Base-by-base conservation (phyloP, 306 rosid genomes). In the Macrotyloma uniflorum region DNA sequence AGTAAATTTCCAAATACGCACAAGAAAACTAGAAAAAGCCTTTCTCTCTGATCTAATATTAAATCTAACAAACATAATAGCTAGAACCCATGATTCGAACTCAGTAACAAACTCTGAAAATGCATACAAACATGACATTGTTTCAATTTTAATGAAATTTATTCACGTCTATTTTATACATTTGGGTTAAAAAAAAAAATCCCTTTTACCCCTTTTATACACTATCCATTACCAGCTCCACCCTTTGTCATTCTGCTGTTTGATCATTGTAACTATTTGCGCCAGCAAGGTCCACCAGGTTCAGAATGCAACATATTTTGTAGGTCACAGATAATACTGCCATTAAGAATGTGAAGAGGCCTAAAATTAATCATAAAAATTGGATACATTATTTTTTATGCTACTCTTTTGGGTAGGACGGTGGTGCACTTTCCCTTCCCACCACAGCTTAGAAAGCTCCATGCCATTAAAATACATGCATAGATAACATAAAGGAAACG, bases 231-330 rank as follows among this genome's bases (percentile, higher is more conserved):
- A 36, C 59, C 58, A 67, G 23, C 54, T 73, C 70, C 72, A 68
- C 8, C 64, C 55, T 16, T n/a, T 20, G 74, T 70, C 74, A 76
- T 53, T 28, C 61, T 64, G 33, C 13, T 2, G 53, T 20, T 40
- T 65, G 22, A 46, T 26, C 42, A 35, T n/a, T 64, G 28, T 4
- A 45, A 65, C 15, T 28, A 23, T 22, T 47, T 49, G 79, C 30
- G 58, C 79, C 32, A n/a, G n/a, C n/a, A n/a, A n/a, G n/a, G n/a
- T 19, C 81, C 67, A 76, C 45, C 33, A 57, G 51, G 55, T 57
- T 24, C 42, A 69, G 23, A 66, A 51, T 53, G 12, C 64, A 80
- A 32, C 68, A 51, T 71, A 36, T 38, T 15, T 5, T 28, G 40
- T 35, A 63, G 26, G 69, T 9, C 47, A 63, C 46, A 33, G 16